Conservation (phyloP, 2,329 filamentous ascomycete species). For the Fusarium fujikuroi region DNA sequence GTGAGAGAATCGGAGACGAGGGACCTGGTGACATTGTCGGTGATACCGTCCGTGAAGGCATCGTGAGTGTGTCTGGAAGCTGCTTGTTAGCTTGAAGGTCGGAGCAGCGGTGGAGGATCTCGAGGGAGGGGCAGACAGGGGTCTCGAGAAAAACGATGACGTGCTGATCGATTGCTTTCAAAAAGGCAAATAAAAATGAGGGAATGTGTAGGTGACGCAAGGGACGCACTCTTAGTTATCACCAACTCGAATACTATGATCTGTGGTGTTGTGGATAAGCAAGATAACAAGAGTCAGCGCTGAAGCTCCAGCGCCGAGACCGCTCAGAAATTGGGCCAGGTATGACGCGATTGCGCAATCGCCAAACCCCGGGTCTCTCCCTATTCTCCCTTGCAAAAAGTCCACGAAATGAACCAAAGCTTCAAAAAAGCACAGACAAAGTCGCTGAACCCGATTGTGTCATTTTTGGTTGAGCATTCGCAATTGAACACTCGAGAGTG, state of each 20-base stretch:
- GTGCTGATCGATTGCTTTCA: neutral
- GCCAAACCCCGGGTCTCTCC: slow-evolving; percentile 10
- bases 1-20: slow-evolving; percentile 39
- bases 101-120: neutral
- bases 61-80: slow-evolving; percentile 29
- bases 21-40: slow-evolving; percentile 38
- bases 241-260: neutral
- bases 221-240: neutral
- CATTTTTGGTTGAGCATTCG: slow-evolving; percentile 21
- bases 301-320: slow-evolving; percentile 31
- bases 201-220: rapidly evolving
- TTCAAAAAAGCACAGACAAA: neutral
- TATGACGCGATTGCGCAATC: slow-evolving; percentile 39
- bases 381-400: neutral
- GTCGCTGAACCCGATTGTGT: slow-evolving; percentile 19
- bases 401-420: neutral
- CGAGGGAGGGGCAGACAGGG: slow-evolving; percentile 16
- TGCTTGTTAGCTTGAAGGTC: slow-evolving; percentile 6
- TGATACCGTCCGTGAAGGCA: slow-evolving; percentile 40
- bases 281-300: slow-evolving; percentile 19
- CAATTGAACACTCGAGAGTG: neutral
- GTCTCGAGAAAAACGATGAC: neutral
- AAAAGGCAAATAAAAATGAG: neutral
- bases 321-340: slow-evolving; percentile 25
- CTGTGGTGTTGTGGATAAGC: slow-evolving; percentile 11